Base-by-base conservation (phyloP, 441 rosid genomes). In the Capsella rubella region DNA sequence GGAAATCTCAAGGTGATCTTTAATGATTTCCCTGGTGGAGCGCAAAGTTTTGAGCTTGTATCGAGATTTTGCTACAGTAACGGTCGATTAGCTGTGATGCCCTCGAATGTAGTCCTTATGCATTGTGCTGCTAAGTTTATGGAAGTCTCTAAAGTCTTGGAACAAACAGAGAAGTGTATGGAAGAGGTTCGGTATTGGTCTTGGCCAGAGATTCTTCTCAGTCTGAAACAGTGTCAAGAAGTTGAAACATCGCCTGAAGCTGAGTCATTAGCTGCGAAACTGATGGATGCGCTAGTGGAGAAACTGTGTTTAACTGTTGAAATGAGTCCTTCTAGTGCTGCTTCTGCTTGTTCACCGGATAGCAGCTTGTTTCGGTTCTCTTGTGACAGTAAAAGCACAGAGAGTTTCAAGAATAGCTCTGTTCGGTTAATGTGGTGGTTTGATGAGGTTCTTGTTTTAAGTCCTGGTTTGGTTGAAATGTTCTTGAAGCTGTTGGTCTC, bases 21-120 rank as follows among this genome's bases (percentile, higher is more conserved):
- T 57, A 82, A 85, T 59, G 97, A 89, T 54, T 93, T 93, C 52
- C 98, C 98, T 0, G 96, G 97, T 32, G 98, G 97, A 16, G 62
- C 92, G 0, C 86, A 82, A 65, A 70, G 85, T 74, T 90, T 93
- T 61, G 97, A 93, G 84, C 87, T 89, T 43, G 43, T 89, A 11
- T 85, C 87, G 32, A 82, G 86, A 72, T 93, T 89, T 83, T 93
- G 95, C 70, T 91, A 91, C 87, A 87, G 63, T 51, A 84, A 78
- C 6, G 89, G 97, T 52, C 52, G 60, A 45, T 73, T 84, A 15
- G 78, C 78, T 35, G 79, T 89, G 55, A 79, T 75, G 72, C 90
- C 92, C 60, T 80, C 80, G 57, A 89, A 90, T 63, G 76, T 89
- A 61, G 77, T 77, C 51, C 29, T 82, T 18, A 80, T 87, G 28